Percentiles rank a stretch among this genome's conserved stretches.
phyloP scores from a whole-genome alignment of 2,329 filamentous ascomycete genomes.

The Stachybotrys chlorohalonatus region DNA sequence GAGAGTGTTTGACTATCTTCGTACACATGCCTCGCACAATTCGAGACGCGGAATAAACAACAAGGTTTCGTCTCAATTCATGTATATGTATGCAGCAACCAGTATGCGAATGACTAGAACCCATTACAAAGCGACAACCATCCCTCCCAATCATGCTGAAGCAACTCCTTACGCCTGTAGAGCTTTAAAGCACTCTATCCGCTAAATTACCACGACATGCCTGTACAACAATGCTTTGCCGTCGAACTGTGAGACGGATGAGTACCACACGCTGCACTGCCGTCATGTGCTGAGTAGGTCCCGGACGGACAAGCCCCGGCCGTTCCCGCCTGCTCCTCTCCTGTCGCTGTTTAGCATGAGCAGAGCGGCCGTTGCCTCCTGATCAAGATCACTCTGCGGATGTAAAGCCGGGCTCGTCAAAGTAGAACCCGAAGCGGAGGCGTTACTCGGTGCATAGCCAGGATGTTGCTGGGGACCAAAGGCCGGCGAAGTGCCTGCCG shows the following conservation, averaged over 20 bases:
- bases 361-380: conserved; percentile 77
- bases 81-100: too few species aligned
- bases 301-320: conserved; percentile 43
- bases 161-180: not conserved
- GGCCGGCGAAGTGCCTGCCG: conserved; percentile 45
- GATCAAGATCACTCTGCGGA: conserved; percentile 51
- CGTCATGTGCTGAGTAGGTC: conserved; percentile 43
- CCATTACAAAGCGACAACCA: too few species aligned
- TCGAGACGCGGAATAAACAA: too few species aligned
- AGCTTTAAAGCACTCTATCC: not conserved
- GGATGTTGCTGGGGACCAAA: conserved; percentile 40
- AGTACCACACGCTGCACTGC: not conserved
- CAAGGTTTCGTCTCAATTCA: too few species aligned
- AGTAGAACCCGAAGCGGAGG: conserved; percentile 38
- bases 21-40: too few species aligned
- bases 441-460: conserved; percentile 29
- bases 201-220: not conserved
- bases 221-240: too few species aligned
- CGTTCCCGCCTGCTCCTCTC: conserved; percentile 32
- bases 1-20: not conserved
- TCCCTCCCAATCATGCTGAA: not conserved
- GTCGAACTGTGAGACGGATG: not conserved
- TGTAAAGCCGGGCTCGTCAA: conserved; percentile 49
- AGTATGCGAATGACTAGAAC: too few species aligned
- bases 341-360: conserved; percentile 82